phyloP scores from a whole-genome alignment of 768 basidiomycete species.

The Candolleomyces efflorescens region DNA sequence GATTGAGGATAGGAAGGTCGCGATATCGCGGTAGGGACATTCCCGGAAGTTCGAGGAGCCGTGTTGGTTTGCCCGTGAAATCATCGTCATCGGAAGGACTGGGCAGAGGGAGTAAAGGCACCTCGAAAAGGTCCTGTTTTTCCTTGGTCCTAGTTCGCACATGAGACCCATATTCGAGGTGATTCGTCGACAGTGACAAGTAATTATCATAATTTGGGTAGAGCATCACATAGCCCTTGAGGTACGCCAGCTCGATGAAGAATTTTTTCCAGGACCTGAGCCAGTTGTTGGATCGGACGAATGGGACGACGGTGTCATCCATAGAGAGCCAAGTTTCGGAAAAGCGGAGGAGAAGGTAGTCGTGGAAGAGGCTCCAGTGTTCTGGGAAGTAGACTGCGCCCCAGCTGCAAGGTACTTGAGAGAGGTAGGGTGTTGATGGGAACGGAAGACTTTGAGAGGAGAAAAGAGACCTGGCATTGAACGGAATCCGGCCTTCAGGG shows the following conservation, averaged over 20 bases:
- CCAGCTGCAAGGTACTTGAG: conserved; percentile 89
- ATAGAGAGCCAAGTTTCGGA: conserved; percentile 41
- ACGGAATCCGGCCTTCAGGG: conserved; percentile 59
- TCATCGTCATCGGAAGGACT: conserved; percentile 8
- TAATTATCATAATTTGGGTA: conserved; percentile 80
- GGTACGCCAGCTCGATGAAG: conserved; percentile 81
- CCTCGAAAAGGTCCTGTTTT: conserved; percentile 59
- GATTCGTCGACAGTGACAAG: conserved; percentile 83
- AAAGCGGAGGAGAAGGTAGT: conserved; percentile 69
- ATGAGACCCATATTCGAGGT: conserved; percentile 80
- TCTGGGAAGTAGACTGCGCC: conserved; percentile 89
- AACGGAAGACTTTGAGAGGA: conserved; percentile 30
- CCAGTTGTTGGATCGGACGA: conserved; percentile 80
- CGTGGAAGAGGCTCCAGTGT: conserved; percentile 85
- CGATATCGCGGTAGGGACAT: conserved; percentile 46
- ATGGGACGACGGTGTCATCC: conserved; percentile 54
- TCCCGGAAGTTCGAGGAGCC: conserved; percentile 58
- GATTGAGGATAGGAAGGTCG: conserved; percentile 64
- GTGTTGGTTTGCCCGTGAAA: conserved; percentile 3
- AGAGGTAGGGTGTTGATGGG: conserved; percentile 69
- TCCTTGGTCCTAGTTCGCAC: conserved; percentile 56
- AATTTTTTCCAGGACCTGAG: conserved; percentile 83
- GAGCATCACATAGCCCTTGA: conserved; percentile 83
- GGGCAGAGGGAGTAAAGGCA: conserved; percentile 64
- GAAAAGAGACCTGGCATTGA: conserved; percentile 64